A percentile compares a stretch with the other conserved stretches of the same genome.
Conservation (phyloP, 768 basidiomycete genomes). For the Lactarius sanguifluus region DNA sequence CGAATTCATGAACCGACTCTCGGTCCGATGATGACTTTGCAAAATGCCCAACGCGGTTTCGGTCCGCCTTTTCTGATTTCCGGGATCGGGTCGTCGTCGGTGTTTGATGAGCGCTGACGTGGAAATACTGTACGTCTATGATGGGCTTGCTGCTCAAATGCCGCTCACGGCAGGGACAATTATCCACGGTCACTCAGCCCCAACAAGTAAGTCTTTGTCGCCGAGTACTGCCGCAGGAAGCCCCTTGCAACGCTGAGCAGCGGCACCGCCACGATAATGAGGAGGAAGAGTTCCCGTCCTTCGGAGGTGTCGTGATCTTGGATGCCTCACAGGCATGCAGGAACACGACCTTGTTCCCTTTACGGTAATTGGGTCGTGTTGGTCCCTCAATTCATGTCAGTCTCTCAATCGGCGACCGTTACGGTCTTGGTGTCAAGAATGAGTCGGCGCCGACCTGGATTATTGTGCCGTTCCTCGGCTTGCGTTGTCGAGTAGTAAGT, state of each 20-base stretch:
- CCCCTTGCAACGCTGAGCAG: conserved; percentile 36
- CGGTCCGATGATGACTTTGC: conserved; percentile 37
- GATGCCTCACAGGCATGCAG: conserved; percentile 48
- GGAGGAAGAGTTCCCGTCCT: conserved; percentile 41
- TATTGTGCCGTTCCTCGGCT: conserved; percentile 56
- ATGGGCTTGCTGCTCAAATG: not conserved
- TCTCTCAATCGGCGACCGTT: conserved; percentile 51
- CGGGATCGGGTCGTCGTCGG: conserved; percentile 51
- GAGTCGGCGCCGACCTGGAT: conserved; percentile 55
- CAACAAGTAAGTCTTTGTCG: conserved; percentile 47
- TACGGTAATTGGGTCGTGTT: not conserved
- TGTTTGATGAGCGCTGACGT: conserved; percentile 33
- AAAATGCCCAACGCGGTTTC: conserved; percentile 52
- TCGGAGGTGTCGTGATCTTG: conserved; percentile 48
- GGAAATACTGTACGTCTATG: conserved; percentile 2
- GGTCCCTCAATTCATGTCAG: conserved; percentile 34
- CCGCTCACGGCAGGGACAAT: conserved; percentile 40
- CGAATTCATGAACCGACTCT: conserved; percentile 11
- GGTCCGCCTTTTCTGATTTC: conserved; percentile 40
- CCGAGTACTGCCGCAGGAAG: conserved; percentile 44
- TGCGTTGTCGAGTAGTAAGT: conserved; percentile 46
- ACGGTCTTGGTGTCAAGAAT: conserved; percentile 60
- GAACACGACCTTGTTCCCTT: conserved; percentile 26
- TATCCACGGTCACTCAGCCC: conserved; percentile 44
- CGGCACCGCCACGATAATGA: conserved; percentile 38